These are phyloP conservation scores for Hordeum vulgare DNA, from an alignment of 176 grass and related monocot genomes.

Conservation along the genomic window DNA sequence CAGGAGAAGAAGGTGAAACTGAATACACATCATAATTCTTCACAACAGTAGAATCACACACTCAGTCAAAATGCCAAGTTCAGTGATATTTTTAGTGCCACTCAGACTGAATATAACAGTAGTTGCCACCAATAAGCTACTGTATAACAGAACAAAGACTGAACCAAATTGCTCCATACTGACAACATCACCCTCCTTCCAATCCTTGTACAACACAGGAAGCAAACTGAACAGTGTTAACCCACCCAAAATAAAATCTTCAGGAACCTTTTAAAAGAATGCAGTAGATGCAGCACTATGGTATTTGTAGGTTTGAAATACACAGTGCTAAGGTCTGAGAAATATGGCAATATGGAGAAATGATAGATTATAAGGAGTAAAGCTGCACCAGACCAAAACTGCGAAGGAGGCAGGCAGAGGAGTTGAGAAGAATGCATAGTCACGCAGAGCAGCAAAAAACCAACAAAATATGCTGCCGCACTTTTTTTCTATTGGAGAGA, in stretches of 20 bases:
- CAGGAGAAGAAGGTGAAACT: not conserved
- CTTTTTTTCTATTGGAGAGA: not conserved
- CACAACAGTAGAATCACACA: not conserved
- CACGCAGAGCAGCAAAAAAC: conserved; percentile 8
- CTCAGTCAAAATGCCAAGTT: not conserved
- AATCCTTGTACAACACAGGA: not conserved
- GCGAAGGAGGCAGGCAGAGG: not conserved
- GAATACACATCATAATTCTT: not conserved
- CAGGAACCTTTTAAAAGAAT: not conserved
- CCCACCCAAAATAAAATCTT: too few species aligned
- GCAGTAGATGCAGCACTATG: not conserved
- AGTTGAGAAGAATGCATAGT: not conserved
- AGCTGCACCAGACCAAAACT: conserved; percentile 19
- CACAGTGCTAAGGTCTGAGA: not conserved
- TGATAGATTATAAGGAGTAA: not conserved
- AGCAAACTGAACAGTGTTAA: not conserved
- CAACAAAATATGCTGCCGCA: not conserved
- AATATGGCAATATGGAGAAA: not conserved
- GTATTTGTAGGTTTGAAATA: not conserved
- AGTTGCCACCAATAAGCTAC: not conserved
- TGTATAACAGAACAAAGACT: not conserved
- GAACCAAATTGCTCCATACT: not conserved
- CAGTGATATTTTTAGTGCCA: not conserved
- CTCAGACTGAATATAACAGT: not conserved
- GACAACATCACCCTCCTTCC: not conserved